Evolutionary conservation across 805 yeast genomes (phyloP).

Genomic region (Yarrowia deformans): DNA sequence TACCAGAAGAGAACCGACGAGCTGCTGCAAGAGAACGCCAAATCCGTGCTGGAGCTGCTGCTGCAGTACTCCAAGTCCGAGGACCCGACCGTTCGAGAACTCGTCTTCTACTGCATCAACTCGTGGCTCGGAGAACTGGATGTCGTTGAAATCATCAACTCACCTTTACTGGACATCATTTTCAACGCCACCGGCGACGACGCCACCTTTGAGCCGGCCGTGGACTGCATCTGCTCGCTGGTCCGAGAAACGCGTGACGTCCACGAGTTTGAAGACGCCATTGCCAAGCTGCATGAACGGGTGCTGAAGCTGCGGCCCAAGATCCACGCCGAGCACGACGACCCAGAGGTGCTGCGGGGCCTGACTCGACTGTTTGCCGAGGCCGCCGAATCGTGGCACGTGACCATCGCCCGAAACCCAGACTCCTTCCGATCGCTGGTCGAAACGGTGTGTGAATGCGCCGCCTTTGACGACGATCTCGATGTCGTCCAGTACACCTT

Average conservation of each 20-base stretch:
- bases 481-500: constrained; percentile 91
- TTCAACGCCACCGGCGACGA: constrained; percentile 66
- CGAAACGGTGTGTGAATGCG: constrained; percentile 70
- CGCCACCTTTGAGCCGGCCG: constrained; percentile 79
- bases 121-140: constrained; percentile 93
- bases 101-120: constrained; percentile 75
- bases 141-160: constrained; percentile 67
- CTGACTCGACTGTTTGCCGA: constrained; percentile 82
- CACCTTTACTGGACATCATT: constrained; percentile 71
- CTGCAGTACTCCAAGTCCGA: constrained; percentile 56
- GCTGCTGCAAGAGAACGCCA: constrained; percentile 71
- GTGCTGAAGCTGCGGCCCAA: constrained; percentile 66
- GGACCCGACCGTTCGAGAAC: constrained; percentile 51
- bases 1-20: constrained; percentile 67
- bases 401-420: constrained; percentile 77
- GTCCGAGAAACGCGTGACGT: constrained; percentile 82
- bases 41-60: constrained; percentile 69
- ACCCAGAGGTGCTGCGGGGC: constrained; percentile 70
- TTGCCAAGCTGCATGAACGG: constrained; percentile 72
- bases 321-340: constrained; percentile 52
- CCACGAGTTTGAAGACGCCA: constrained; percentile 56
- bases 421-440: constrained; percentile 74
- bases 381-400: constrained; percentile 97
- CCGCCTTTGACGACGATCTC: constrained; percentile 79
- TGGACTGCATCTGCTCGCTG: constrained; percentile 85